Evolutionary conservation across 75 land plant species (phyloP), one percentile per base, ranked within the genome.

Genomic region (Gnetum montanum): DNA sequence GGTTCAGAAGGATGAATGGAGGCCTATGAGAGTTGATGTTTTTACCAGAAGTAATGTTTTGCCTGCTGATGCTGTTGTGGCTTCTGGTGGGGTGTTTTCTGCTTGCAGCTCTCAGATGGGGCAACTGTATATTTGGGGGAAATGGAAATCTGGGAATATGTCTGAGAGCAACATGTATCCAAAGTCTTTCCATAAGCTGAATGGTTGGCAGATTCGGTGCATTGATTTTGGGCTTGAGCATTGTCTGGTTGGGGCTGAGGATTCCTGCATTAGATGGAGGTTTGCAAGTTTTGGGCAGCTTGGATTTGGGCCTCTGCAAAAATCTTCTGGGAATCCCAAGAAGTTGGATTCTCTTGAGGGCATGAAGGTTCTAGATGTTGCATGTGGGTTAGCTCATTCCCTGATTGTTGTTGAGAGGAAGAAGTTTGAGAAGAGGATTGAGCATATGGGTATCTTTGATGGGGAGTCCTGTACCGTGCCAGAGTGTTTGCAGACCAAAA

Each of bases 281-380:
- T 68, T 68, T 34, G 79, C 87, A 31, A 69, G 66, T 47, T 70
- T 74, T 75, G 98, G 98, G 22, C 95, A 94, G 61, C 80, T 94
- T 30, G 98, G 98, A 57, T 94, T 82, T 80, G 98, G 98, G 3
- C 80, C n/a, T n/a, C n/a, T n/a, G n/a, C n/a, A n/a, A n/a, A 94
- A 94, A 96, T 95, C 99, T 43, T 95, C 99, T 26, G 91, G 96
- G 16, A 71, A 70, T 57, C 96, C 99, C 1, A 95, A 95, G 34
- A 89, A 89, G 57, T 81, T 95, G 23, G 96, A 95, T 48, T 59
- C 69, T 15, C 83, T 95, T 44, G 99, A 95, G 53, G 87, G 87
- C 23, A 83, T 95, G 85, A 86, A 83, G 67, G 84, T 85, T 16
- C 63, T 80, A n/a, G 86, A 92, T 62, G 96, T 86, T 62, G 96